These are phyloP conservation scores for Pinus albicaulis DNA, from an alignment of 75 land plant genomes.

Conservation along the genomic window DNA sequence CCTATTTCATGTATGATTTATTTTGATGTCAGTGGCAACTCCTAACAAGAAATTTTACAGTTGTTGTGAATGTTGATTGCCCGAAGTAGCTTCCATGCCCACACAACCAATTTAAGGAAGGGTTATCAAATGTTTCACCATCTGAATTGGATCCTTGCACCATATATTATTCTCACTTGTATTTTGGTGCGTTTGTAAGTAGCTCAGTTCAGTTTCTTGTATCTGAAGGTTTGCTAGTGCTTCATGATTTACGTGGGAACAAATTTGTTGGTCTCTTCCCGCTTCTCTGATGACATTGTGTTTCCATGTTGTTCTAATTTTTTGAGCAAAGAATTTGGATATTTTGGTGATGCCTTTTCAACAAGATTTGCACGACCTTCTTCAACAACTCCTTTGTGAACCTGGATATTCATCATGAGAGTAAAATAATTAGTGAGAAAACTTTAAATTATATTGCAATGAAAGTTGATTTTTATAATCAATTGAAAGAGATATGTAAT, in stretches of 20 bases:
- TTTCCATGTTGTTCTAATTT: no score
- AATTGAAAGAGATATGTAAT: no score
- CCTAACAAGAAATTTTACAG: conserved; percentile 25
- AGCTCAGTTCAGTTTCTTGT: not conserved
- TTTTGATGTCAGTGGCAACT: conserved; percentile 45
- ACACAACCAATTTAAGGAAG: not conserved
- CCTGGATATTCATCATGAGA: no score
- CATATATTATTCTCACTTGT: conserved; percentile 6
- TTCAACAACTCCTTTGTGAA: no score
- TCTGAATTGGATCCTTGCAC: conserved; percentile 1
- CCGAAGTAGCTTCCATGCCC: conserved; percentile 5
- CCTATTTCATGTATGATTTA: conserved; percentile 38
- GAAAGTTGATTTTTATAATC: no score
- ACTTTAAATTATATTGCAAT: no score
- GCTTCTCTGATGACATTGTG: no score
- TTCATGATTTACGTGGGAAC: conserved; percentile 53
- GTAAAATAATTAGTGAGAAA: no score
- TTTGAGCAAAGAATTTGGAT: no score
- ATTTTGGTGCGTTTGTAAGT: conserved; percentile 3
- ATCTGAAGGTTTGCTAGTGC: conserved; percentile 16
- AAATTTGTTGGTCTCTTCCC: conserved; percentile 22
- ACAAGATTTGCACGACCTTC: no score
- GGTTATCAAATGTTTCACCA: conserved; percentile 13
- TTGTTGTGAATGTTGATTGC: conserved; percentile 7
- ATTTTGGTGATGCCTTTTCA: no score